These are phyloP conservation scores for Thamnidium elegans DNA, from an alignment of 192 early-diverging fungal species.

Conservation along the genomic window DNA sequence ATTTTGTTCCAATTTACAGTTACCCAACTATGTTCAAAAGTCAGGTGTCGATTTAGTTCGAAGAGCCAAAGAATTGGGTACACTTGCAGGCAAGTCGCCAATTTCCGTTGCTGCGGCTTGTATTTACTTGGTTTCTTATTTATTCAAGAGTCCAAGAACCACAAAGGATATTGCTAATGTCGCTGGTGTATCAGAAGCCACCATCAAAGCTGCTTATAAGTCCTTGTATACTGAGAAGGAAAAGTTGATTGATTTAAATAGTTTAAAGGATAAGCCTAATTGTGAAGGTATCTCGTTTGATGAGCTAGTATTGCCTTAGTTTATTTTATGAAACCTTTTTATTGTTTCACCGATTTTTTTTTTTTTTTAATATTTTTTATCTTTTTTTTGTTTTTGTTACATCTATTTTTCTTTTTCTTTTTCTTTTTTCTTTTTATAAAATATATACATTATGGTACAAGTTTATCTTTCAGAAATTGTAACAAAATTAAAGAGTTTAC, in stretches of 20 bases:
- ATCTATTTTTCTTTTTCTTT: not conserved
- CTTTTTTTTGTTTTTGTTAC: conserved; percentile 3
- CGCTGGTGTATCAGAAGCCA: conserved; percentile 91
- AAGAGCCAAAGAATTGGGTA: conserved; percentile 74
- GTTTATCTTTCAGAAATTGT: not conserved
- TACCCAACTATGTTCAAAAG: conserved; percentile 65
- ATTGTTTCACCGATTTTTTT: not conserved
- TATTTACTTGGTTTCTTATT: conserved; percentile 80
- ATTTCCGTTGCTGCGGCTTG: conserved; percentile 91
- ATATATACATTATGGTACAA: conserved; percentile 1
- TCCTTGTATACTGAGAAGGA: conserved; percentile 58
- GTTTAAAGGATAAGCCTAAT: conserved; percentile 19
- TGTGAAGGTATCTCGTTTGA: conserved; percentile 9
- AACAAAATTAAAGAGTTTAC: not conserved
- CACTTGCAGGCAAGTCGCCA: conserved; percentile 85
- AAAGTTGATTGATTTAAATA: conserved; percentile 48
- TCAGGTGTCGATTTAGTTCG: conserved; percentile 69
- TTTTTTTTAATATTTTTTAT: not conserved
- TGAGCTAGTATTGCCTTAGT: conserved; percentile 9
- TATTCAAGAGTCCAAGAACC: conserved; percentile 64
- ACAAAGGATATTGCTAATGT: conserved; percentile 80
- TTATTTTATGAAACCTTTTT: not conserved
- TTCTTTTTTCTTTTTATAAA: not conserved
- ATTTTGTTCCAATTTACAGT: conserved; percentile 75
- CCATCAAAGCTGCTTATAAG: conserved; percentile 85